These are phyloP conservation scores for Aspergillus aculeatus DNA, from an alignment of 2,329 filamentous ascomycete species.

Conservation along the genomic window DNA sequence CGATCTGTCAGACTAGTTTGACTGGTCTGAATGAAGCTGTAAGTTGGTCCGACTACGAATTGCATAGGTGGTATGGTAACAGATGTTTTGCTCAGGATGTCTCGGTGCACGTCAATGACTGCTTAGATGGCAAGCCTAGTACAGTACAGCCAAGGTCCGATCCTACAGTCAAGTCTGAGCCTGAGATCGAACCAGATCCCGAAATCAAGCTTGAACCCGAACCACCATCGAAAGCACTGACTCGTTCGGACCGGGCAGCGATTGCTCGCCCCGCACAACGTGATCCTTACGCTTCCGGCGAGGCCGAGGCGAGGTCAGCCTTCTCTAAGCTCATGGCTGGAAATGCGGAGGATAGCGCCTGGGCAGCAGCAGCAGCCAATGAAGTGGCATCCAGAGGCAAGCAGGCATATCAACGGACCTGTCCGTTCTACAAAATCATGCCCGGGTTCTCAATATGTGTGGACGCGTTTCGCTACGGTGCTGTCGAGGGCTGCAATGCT, in stretches of 20 bases:
- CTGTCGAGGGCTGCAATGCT: conserved; percentile 84
- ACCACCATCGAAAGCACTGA: conserved; percentile 32
- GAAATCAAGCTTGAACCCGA: neutral
- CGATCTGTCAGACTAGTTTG: conserved; percentile 71
- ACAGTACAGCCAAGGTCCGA: conserved; percentile 46
- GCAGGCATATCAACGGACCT: conserved; percentile 83
- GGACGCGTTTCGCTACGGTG: conserved; percentile 93
- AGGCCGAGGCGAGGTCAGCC: conserved; percentile 59
- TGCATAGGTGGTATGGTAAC: conserved; percentile 3
- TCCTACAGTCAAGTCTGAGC: neutral
- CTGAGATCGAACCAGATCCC: neutral
- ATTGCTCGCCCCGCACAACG: conserved; percentile 76
- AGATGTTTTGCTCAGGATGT: conserved; percentile 58
- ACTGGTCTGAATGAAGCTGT: conserved; percentile 53
- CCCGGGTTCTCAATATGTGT: conserved; percentile 90
- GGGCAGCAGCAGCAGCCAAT: conserved; percentile 79
- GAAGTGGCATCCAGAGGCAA: conserved; percentile 78
- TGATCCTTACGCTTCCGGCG: conserved; percentile 66
- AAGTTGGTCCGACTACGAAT: conserved; percentile 16
- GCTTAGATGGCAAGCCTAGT: conserved; percentile 77
- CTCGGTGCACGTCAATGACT: conserved; percentile 85
- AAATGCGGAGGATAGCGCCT: conserved; percentile 85
- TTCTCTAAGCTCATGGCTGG: conserved; percentile 92
- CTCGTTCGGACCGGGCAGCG: conserved; percentile 65
- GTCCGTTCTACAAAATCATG: conserved; percentile 98